Evolutionary conservation across 2,329 filamentous ascomycete species (phyloP).

Genomic region (Alternaria novae-zelandiae): DNA sequence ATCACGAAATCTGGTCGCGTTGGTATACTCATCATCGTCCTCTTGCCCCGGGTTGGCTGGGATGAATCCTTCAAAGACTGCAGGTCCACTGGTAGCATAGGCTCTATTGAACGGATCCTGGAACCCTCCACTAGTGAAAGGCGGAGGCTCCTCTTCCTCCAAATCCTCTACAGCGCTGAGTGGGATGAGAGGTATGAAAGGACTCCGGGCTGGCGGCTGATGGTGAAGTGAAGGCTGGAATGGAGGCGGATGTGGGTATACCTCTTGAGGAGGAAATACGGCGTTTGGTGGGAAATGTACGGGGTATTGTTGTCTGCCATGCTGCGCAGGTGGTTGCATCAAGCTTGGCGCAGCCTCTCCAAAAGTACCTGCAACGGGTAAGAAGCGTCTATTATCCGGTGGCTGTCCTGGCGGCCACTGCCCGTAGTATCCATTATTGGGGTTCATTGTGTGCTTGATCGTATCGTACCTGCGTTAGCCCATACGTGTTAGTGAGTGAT

Average conservation of each 20-base stretch:
- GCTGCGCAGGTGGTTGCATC: conserved; percentile 12
- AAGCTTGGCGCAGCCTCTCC: conserved; percentile 20
- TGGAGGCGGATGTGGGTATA: conserved; percentile 17
- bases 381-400: conserved; percentile 24
- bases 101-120: conserved; percentile 32
- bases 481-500: conserved; percentile 23
- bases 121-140: conserved; percentile 19
- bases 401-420: conserved; percentile 29
- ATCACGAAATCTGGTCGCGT: conserved; percentile 25
- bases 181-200: conserved; percentile 30
- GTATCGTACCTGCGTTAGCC: conserved; percentile 15
- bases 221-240: conserved; percentile 15
- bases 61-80: conserved; percentile 51
- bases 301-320: conserved; percentile 20
- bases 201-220: conserved; percentile 14
- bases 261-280: conserved; percentile 23
- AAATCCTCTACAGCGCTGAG: conserved; percentile 30
- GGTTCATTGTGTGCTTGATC: conserved; percentile 25
- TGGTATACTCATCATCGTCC: conserved; percentile 42
- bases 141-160: conserved; percentile 15
- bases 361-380: conserved; percentile 29
- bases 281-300: conserved; percentile 20
- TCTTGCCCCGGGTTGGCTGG: conserved; percentile 41
- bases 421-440: conserved; percentile 26
- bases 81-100: conserved; percentile 34